These are phyloP conservation scores for Pugionium cornutum DNA, from an alignment of 345 rosid genomes.

Conservation along the genomic window DNA sequence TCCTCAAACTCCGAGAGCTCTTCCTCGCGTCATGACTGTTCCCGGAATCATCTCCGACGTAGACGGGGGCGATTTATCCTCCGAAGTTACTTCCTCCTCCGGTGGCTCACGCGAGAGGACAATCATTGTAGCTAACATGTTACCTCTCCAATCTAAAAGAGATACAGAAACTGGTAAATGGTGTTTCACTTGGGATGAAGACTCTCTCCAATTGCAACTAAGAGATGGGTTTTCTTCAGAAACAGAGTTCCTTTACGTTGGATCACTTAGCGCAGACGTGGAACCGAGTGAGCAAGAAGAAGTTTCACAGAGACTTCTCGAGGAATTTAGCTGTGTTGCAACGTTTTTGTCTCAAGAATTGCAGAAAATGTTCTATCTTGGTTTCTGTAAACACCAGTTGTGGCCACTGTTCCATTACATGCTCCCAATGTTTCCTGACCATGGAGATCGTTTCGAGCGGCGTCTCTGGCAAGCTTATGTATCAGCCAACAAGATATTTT, in stretches of 20 bases:
- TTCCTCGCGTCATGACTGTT: conserved; percentile 73
- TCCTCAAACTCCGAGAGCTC: conserved; percentile 60
- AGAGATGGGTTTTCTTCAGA: conserved; percentile 64
- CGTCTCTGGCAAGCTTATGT: conserved; percentile 75
- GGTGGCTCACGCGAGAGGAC: conserved; percentile 44
- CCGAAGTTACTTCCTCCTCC: conserved; percentile 52
- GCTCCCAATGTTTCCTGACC: conserved; percentile 84
- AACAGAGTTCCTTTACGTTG: conserved; percentile 67
- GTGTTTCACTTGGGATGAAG: conserved; percentile 66
- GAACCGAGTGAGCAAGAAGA: conserved; percentile 63
- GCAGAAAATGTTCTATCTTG: conserved; percentile 64
- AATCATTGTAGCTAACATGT: conserved; percentile 60
- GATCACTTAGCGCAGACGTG: conserved; percentile 65
- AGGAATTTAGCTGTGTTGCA: conserved; percentile 70
- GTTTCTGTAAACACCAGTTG: conserved; percentile 75
- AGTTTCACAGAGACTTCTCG: conserved; percentile 57
- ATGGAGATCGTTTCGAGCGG: conserved; percentile 75
- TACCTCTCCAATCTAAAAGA: conserved; percentile 53
- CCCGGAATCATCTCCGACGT: conserved; percentile 73
- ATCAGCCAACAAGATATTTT: conserved; percentile 74
- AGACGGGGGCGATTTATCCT: conserved; percentile 58
- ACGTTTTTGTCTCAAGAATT: conserved; percentile 64
- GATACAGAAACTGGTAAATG: conserved; percentile 52
- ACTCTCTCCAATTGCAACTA: conserved; percentile 57
- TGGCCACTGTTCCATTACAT: conserved; percentile 89